These are phyloP conservation scores for Echinochloa phyllopogon DNA, from an alignment of 176 grass and related monocot species.

Conservation along the genomic window DNA sequence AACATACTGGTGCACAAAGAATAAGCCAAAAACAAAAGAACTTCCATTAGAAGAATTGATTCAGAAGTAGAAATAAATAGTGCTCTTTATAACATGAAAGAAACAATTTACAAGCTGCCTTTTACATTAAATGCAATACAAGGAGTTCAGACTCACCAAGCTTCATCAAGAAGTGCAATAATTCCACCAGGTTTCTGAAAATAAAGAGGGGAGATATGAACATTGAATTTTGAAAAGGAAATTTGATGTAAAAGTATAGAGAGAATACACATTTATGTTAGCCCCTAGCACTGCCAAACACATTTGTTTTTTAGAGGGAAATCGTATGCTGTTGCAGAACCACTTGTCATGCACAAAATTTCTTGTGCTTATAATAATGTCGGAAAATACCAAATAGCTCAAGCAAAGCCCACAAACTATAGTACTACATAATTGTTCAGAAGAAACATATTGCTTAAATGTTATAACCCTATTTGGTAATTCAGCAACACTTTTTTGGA, in stretches of 20 bases:
- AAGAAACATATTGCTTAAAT: slow-evolving; percentile 4
- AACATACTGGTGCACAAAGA: slow-evolving; percentile 70
- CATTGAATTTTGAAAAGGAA: slow-evolving; percentile 21
- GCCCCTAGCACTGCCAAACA: not conserved
- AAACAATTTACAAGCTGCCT: slow-evolving; percentile 24
- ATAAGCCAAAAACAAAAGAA: slow-evolving; percentile 33
- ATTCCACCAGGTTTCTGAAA: slow-evolving; percentile 91
- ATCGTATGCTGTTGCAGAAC: not conserved
- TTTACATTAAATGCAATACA: slow-evolving; percentile 27
- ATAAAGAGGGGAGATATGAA: slow-evolving; percentile 34
- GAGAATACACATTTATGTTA: slow-evolving; percentile 2
- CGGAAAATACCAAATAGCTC: slow-evolving; percentile 4
- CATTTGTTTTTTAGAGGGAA: not conserved
- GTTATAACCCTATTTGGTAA: slow-evolving; percentile 27
- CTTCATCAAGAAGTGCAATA: slow-evolving; percentile 89
- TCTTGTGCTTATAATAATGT: slow-evolving; percentile 13
- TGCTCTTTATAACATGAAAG: slow-evolving; percentile 33
- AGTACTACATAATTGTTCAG: not conserved
- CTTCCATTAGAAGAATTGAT: slow-evolving; percentile 24
- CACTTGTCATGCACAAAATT: slow-evolving; percentile 20
- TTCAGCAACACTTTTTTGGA: not conserved
- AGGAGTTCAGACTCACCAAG: slow-evolving; percentile 69
- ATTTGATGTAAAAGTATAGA: not conserved
- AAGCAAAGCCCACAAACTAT: slow-evolving; percentile 24
- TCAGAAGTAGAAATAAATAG: slow-evolving; percentile 39